phyloP scores from a whole-genome alignment of 345 rosid species.

The Mercurialis annua region DNA sequence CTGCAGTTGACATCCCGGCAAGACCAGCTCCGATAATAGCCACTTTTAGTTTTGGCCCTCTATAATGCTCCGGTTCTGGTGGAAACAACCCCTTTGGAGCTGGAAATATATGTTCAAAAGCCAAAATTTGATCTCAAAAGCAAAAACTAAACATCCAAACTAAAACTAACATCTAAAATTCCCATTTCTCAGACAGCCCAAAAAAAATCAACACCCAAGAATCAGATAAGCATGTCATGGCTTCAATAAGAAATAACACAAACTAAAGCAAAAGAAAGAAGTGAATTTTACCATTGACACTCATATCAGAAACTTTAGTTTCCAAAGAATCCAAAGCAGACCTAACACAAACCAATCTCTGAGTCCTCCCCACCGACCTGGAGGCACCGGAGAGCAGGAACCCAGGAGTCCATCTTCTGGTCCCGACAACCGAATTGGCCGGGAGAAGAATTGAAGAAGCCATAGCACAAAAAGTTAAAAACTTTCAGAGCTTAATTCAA shows the following conservation, averaged over 20 bases:
- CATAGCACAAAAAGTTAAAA: constrained; percentile 44
- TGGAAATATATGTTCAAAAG: constrained; percentile 44
- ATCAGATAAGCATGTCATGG: constrained; percentile 10
- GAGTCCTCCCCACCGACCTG: constrained; percentile 29
- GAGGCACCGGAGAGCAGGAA: constrained; percentile 24
- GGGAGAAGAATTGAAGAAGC: constrained; percentile 73
- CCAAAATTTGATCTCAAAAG: constrained; percentile 13
- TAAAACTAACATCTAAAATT: neutral
- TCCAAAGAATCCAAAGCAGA: constrained; percentile 60
- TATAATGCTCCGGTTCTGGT: constrained; percentile 81
- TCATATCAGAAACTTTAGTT: constrained; percentile 87
- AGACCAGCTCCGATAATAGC: constrained; percentile 98
- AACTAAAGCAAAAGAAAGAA: neutral
- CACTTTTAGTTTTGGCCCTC: constrained; percentile 96
- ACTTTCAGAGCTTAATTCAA: neutral
- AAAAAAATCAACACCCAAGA: constrained; percentile 29
- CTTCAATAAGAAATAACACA: constrained; percentile 16
- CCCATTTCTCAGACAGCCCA: neutral
- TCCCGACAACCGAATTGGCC: constrained; percentile 47
- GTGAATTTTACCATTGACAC: constrained; percentile 65
- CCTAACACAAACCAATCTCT: constrained; percentile 41
- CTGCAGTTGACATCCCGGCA: constrained; percentile 99
- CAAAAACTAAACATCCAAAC: too few relatives aligned
- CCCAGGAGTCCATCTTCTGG: constrained; percentile 8
- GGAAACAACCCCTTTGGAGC: constrained; percentile 99